These are phyloP conservation scores for Dactylella cylindrospora DNA, from an alignment of 2,329 filamentous ascomycete species.

Conservation along the genomic window DNA sequence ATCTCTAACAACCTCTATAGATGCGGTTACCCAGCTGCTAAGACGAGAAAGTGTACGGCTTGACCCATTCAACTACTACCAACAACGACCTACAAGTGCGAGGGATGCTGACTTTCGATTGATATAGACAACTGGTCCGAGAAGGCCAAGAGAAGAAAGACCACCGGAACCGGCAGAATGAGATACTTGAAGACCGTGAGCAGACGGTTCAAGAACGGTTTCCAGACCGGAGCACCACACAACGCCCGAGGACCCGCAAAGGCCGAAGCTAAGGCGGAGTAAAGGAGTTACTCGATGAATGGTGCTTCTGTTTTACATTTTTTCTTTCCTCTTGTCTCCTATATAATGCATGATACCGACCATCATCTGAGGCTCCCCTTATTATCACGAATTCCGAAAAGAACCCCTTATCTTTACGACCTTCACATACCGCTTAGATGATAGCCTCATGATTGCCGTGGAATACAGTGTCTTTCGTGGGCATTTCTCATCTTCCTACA, in stretches of 20 bases:
- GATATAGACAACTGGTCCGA: constrained; percentile 94
- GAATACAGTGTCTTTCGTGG: background rate
- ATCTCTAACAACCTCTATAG: constrained; percentile 51
- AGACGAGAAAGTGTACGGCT: constrained; percentile 95
- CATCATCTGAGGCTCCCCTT: no score
- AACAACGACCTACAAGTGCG: background rate
- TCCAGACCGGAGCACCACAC: constrained; percentile 87
- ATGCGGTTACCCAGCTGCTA: constrained; percentile 96
- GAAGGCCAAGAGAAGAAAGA: constrained; percentile 99
- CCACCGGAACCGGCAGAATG: constrained; percentile 94
- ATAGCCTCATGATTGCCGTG: constrained; percentile 25
- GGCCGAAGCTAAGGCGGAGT: constrained; percentile 46
- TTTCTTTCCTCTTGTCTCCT: constrained; percentile 4
- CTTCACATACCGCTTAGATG: constrained; percentile 18
- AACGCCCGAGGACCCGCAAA: constrained; percentile 68
- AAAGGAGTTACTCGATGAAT: constrained; percentile 37
- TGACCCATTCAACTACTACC: constrained; percentile 27
- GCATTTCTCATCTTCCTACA: constrained; percentile 1
- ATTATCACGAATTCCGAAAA: no score
- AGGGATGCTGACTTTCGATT: constrained; percentile 43
- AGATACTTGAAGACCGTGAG: constrained; percentile 89
- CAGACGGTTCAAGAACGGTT: constrained; percentile 95
- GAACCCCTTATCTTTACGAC: constrained; percentile 27
- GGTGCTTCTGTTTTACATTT: constrained; percentile 6
- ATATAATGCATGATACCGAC: constrained; percentile 44